Percentiles rank a stretch among this genome's conserved stretches.
phyloP scores from a whole-genome alignment of 208 protist species.

The Trypanosoma conorhini region DNA sequence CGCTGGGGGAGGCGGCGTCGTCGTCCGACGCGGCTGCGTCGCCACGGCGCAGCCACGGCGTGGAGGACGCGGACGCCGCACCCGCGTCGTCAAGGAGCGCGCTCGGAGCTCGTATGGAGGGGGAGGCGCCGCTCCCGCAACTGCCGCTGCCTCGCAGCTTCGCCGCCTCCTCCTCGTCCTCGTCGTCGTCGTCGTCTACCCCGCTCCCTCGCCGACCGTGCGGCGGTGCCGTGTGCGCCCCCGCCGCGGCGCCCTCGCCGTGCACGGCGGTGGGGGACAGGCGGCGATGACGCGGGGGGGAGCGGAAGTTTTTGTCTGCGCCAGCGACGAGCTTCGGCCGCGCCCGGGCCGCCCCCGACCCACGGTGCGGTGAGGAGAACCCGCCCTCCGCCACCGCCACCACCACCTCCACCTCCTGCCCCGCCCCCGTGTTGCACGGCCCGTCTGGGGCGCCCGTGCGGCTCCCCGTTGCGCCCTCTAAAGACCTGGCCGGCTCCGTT shows the following conservation, averaged over 20 bases:
- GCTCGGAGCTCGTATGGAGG: conserved; percentile 13
- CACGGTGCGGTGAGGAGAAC: neutral
- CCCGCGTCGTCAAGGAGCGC: neutral
- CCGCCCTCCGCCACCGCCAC: neutral
- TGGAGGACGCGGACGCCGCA: neutral
- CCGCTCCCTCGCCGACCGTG: neutral
- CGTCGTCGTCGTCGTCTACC: neutral
- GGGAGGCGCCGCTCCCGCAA: neutral
- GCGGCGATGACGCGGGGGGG: neutral
- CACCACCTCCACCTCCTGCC: neutral
- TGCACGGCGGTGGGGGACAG: neutral
- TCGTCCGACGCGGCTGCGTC: neutral
- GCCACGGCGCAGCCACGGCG: too few species aligned
- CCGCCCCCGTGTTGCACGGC: neutral
- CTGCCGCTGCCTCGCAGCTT: neutral
- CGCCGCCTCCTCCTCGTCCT: neutral
- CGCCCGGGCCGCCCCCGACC: too few species aligned
- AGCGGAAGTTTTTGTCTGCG: neutral
- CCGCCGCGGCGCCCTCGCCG: neutral
- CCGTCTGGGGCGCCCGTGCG: neutral
- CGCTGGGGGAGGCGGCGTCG: neutral
- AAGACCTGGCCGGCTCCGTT: neutral
- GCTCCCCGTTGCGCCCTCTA: neutral
- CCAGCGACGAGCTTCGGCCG: neutral
- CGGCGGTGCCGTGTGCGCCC: neutral